Evolutionary conservation across 2,329 filamentous ascomycete genomes (phyloP).

Genomic region (Diaporthe sp.): DNA sequence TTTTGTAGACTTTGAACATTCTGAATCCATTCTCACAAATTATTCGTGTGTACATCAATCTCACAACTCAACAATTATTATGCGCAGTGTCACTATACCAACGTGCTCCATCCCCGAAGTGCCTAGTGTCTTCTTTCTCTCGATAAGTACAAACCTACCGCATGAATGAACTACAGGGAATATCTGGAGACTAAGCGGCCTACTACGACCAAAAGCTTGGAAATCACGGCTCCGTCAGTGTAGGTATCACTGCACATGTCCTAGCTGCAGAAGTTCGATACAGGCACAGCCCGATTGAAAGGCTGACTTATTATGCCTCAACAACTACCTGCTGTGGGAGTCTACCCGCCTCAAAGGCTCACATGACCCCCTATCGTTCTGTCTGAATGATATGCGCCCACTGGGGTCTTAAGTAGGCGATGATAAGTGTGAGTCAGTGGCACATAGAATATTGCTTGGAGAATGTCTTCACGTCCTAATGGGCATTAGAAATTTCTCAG

Average conservation of each 20-base stretch:
- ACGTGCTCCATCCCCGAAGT: slow-evolving; percentile 40
- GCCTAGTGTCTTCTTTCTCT: slow-evolving; percentile 45
- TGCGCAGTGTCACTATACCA: slow-evolving; percentile 24
- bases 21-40: no score
- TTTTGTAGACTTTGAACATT: no score
- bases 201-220: not conserved
- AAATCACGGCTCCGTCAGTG: not conserved
- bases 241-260: no score
- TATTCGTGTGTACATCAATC: no score
- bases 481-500: not conserved
- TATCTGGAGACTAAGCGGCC: slow-evolving; percentile 32
- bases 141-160: slow-evolving; percentile 43
- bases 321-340: not conserved
- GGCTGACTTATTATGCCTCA: not conserved
- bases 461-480: not conserved
- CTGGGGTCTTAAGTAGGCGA: not conserved
- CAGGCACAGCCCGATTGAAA: not conserved
- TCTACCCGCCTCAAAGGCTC: not conserved
- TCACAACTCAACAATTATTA: no score
- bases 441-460: not conserved
- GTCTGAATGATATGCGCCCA: not conserved
- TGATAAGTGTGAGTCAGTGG: not conserved
- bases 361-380: not conserved
- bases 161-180: slow-evolving; percentile 46
- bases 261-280: no score